Conservation (phyloP, 2,329 filamentous ascomycete species). For the Cytospora chrysosperma region DNA sequence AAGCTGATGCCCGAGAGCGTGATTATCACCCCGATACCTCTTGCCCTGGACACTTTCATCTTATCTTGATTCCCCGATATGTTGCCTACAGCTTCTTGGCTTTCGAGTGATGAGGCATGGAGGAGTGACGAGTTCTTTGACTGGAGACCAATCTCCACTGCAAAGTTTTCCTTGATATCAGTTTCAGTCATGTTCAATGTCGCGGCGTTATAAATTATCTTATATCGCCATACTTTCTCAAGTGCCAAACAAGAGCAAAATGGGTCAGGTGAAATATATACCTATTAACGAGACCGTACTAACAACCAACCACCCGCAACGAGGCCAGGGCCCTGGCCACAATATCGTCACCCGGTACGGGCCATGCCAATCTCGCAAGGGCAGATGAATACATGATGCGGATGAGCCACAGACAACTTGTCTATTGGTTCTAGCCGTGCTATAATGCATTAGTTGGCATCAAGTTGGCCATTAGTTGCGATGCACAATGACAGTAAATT, state of each 20-base stretch:
- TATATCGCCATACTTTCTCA: background rate
- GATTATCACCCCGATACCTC: slow-evolving; percentile 32
- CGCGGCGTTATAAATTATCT: background rate
- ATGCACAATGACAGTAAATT: background rate
- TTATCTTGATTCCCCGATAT: background rate
- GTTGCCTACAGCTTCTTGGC: background rate
- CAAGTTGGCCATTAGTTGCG: background rate
- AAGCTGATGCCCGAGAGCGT: slow-evolving; percentile 37
- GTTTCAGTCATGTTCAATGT: background rate
- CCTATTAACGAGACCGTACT: background rate
- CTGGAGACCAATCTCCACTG: background rate
- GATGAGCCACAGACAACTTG: background rate
- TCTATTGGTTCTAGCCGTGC: background rate
- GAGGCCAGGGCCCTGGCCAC: too few species aligned
- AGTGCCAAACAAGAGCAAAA: background rate
- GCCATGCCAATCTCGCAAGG: background rate
- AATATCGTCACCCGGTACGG: background rate
- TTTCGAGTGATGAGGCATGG: background rate
- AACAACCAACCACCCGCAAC: background rate
- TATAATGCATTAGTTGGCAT: background rate
- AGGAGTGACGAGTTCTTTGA: background rate
- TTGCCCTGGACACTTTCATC: slow-evolving; percentile 28
- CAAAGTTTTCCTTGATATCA: background rate
- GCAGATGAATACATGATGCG: too few species aligned
- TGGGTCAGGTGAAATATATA: background rate